These are phyloP conservation scores for Podosphaera xanthii DNA, from an alignment of 2,329 filamentous ascomycete species.

Conservation along the genomic window DNA sequence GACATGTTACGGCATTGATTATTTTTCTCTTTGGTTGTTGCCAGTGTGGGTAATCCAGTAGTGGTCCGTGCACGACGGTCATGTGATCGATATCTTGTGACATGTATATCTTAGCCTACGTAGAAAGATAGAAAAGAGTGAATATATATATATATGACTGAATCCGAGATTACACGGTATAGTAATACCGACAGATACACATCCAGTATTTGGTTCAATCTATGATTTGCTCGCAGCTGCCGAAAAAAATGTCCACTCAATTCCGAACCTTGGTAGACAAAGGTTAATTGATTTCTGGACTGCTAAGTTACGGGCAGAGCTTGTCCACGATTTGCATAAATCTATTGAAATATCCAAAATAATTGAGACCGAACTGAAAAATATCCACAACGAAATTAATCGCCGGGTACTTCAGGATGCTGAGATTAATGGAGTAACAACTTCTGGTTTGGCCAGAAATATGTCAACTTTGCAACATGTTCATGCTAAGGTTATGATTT, in stretches of 20 bases:
- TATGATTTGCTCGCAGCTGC: neutral
- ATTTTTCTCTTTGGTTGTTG: no score
- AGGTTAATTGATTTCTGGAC: slow-evolving; percentile 5
- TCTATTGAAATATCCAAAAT: neutral
- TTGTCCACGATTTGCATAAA: slow-evolving; percentile 2
- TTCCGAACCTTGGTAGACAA: slow-evolving; percentile 2
- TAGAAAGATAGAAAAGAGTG: no score
- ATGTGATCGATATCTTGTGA: no score
- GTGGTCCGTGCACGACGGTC: no score
- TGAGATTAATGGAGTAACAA: slow-evolving; percentile 29
- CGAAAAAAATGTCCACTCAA: slow-evolving; percentile 2
- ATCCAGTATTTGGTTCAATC: neutral
- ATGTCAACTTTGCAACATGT: slow-evolving; percentile 15
- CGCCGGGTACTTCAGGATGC: slow-evolving; percentile 6
- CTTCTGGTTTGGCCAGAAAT: slow-evolving; percentile 25
- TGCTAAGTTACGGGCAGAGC: slow-evolving; percentile 2
- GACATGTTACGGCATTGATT: no score
- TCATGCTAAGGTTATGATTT: slow-evolving; percentile 14
- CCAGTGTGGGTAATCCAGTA: no score
- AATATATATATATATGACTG: no score
- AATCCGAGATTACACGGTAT: no score
- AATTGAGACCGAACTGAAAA: neutral
- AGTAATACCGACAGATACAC: no score
- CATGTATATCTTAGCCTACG: no score
- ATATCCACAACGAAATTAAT: slow-evolving; percentile 4